These are phyloP conservation scores for Knufia petricola DNA, from an alignment of 2,329 filamentous ascomycete species.

Conservation along the genomic window DNA sequence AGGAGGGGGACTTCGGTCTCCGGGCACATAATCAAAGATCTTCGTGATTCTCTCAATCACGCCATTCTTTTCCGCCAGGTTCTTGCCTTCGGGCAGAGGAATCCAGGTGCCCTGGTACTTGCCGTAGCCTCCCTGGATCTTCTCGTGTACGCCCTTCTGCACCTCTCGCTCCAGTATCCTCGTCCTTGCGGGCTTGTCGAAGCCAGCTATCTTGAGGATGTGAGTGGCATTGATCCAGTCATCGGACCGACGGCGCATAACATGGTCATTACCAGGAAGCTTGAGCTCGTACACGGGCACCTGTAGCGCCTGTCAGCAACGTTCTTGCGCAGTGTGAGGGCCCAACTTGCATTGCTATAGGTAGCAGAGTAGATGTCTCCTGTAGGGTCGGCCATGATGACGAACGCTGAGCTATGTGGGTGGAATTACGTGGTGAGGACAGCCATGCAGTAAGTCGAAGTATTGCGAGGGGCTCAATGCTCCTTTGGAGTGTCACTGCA, in stretches of 20 bases:
- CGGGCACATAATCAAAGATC: slow-evolving; percentile 83
- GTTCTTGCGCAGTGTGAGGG: not conserved
- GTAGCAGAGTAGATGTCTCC: slow-evolving; percentile 53
- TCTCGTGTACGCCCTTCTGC: slow-evolving; percentile 92
- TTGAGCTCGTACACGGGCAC: slow-evolving; percentile 93
- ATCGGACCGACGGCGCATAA: slow-evolving; percentile 87
- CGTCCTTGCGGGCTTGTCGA: slow-evolving; percentile 92
- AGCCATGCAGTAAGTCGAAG: not conserved
- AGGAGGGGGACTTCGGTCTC: slow-evolving; percentile 79
- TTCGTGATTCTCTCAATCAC: slow-evolving; percentile 71
- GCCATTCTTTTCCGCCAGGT: slow-evolving; percentile 77
- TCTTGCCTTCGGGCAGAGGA: slow-evolving; percentile 68
- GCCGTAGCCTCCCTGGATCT: slow-evolving; percentile 95
- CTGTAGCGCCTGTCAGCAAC: slow-evolving; percentile 37
- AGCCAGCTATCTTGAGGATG: slow-evolving; percentile 91
- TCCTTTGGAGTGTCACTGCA: not conserved
- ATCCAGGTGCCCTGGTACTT: slow-evolving; percentile 99
- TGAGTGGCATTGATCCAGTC: slow-evolving; percentile 99
- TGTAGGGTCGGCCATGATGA: slow-evolving; percentile 21
- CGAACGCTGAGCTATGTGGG: not conserved
- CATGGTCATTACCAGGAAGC: slow-evolving; percentile 68
- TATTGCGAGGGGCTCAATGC: not conserved
- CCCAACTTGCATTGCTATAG: slow-evolving; percentile 50
- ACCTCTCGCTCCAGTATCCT: slow-evolving; percentile 93
- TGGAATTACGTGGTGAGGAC: not conserved